Conservation (phyloP, 2,329 filamentous ascomycete species). For the Ophiostoma tasmaniense region DNA sequence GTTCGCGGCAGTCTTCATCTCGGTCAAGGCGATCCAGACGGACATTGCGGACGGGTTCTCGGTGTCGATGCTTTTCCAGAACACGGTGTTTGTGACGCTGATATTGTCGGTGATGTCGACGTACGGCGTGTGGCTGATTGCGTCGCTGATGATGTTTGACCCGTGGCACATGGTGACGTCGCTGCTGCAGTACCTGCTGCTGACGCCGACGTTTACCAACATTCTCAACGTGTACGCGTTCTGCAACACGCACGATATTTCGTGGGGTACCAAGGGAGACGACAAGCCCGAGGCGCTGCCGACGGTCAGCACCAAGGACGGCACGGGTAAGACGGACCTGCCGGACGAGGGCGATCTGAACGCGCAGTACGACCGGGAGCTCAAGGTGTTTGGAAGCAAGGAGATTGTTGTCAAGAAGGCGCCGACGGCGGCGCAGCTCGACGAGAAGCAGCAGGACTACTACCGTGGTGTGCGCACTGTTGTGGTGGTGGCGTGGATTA, state of each 20-base stretch:
- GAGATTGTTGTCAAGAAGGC: constrained; percentile 61
- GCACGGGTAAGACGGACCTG: constrained; percentile 84
- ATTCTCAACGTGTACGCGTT: constrained; percentile 98
- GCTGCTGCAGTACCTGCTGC: constrained; percentile 85
- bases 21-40: constrained; percentile 71
- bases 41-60: constrained; percentile 63
- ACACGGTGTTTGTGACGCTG: constrained; percentile 83
- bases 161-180: constrained; percentile 99
- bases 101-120: constrained; percentile 89
- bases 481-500: constrained; percentile 92
- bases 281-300: constrained; percentile 89
- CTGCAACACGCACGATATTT: constrained; percentile 73
- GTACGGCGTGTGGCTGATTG: constrained; percentile 85
- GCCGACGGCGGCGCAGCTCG: constrained; percentile 44
- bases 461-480: constrained; percentile 92
- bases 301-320: constrained; percentile 81
- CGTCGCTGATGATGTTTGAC: constrained; percentile 90
- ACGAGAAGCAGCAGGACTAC: constrained; percentile 92
- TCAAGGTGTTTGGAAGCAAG: constrained; percentile 66
- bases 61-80: constrained; percentile 67
- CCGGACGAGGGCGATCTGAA: constrained; percentile 94
- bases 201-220: constrained; percentile 96
- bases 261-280: constrained; percentile 96
- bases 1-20: constrained; percentile 92
- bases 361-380: constrained; percentile 83